phyloP scores from a whole-genome alignment of 495 filamentous ascomycete species.

The Penicillium cosmopolitanum region DNA sequence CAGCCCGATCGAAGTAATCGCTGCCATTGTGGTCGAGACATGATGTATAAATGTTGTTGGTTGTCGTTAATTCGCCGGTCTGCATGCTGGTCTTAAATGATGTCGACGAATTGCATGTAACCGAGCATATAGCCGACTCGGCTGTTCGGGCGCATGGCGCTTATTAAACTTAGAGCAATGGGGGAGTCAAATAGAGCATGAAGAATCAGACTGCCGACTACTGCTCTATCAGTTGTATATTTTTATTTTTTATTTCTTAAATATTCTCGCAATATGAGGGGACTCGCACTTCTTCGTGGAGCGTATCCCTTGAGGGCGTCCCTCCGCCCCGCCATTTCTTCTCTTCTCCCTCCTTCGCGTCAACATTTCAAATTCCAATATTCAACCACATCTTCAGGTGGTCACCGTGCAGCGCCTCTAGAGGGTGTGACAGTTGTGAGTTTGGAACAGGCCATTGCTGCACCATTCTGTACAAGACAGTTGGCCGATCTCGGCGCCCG shows the following conservation, averaged over 20 bases:
- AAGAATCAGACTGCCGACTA: neutral
- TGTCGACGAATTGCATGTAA: neutral
- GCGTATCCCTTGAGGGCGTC: neutral
- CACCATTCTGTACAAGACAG: constrained; percentile 56
- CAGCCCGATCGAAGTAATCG: constrained; percentile 17
- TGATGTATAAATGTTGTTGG: constrained; percentile 2
- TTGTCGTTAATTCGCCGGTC: neutral
- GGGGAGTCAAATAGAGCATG: neutral
- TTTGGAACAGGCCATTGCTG: constrained; percentile 56
- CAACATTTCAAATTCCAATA: neutral
- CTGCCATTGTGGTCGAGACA: constrained; percentile 24
- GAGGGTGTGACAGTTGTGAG: constrained; percentile 54
- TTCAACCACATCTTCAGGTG: constrained; percentile 14
- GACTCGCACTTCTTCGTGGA: neutral
- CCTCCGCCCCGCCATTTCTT: neutral
- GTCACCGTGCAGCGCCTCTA: constrained; percentile 36
- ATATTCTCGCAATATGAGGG: neutral
- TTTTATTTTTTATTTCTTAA: neutral
- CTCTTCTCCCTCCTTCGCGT: constrained; percentile 3
- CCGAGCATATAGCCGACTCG: constrained; percentile 8
- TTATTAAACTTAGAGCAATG: neutral
- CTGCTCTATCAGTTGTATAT: neutral
- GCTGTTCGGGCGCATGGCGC: neutral
- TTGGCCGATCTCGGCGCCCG: constrained; percentile 55
- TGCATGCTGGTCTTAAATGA: constrained; percentile 4